Conservation (phyloP, 805 yeast species). For the Ogataea sp. region DNA sequence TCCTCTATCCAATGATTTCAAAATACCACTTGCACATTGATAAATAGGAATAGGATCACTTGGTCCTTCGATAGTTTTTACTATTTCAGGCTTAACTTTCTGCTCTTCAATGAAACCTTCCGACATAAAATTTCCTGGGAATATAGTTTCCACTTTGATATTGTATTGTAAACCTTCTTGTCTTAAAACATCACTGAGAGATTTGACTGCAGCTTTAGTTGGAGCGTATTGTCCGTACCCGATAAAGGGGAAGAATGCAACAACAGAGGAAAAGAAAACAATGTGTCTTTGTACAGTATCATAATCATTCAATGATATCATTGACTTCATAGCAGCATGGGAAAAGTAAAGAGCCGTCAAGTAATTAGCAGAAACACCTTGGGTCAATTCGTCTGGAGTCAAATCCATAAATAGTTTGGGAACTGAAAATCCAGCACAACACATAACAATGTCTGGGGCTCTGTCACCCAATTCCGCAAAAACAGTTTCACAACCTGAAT, state of each 20-base stretch:
- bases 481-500: constrained; percentile 38
- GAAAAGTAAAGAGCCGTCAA: constrained; percentile 62
- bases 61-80: constrained; percentile 78
- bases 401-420: constrained; percentile 75
- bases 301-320: constrained; percentile 12
- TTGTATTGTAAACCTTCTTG: constrained; percentile 71
- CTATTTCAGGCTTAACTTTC: constrained; percentile 76
- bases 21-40: constrained; percentile 54
- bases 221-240: constrained; percentile 94
- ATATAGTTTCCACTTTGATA: constrained; percentile 63
- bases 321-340: constrained; percentile 50
- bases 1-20: constrained; percentile 52
- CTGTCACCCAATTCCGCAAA: constrained; percentile 26
- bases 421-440: constrained; percentile 83
- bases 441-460: constrained; percentile 63
- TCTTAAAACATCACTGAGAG: constrained; percentile 68
- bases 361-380: constrained; percentile 65
- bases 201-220: constrained; percentile 69
- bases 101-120: constrained; percentile 86
- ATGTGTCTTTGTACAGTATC: constrained; percentile 33
- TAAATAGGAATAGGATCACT: constrained; percentile 62
- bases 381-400: constrained; percentile 44
- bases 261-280: constrained; percentile 65
- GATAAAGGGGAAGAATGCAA: constrained; percentile 78
- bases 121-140: constrained; percentile 84